These are phyloP conservation scores for Annulohypoxylon stygium DNA, from an alignment of 495 filamentous ascomycete genomes.

Conservation along the genomic window DNA sequence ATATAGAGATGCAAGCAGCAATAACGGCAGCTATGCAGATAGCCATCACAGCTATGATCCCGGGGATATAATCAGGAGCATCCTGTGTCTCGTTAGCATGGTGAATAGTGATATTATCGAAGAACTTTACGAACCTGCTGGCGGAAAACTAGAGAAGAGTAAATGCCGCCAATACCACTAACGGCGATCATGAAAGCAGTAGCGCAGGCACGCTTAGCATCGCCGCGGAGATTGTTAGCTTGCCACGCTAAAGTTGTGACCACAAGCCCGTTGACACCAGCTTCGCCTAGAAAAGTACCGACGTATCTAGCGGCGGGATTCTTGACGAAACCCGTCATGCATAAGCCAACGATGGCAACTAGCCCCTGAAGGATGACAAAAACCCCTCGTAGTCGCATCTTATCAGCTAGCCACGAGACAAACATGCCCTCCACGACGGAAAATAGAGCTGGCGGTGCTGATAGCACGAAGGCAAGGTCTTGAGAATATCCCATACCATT, in stretches of 20 bases:
- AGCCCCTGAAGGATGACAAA: slow-evolving; percentile 66
- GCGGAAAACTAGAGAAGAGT: slow-evolving; percentile 68
- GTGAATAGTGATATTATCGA: not conserved
- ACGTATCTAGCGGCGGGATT: slow-evolving; percentile 65
- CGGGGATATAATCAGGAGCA: slow-evolving; percentile 68
- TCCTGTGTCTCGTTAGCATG: slow-evolving; percentile 53
- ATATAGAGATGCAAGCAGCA: slow-evolving; percentile 38
- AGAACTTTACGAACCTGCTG: slow-evolving; percentile 49
- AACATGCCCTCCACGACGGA: slow-evolving; percentile 63
- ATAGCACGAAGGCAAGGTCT: slow-evolving; percentile 61
- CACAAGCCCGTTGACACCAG: slow-evolving; percentile 68
- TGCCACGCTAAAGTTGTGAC: slow-evolving; percentile 70
- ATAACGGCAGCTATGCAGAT: slow-evolving; percentile 42
- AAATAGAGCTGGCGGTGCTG: slow-evolving; percentile 81
- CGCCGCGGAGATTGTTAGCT: slow-evolving; percentile 74
- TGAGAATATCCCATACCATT: slow-evolving; percentile 62
- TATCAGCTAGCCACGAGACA: slow-evolving; percentile 67
- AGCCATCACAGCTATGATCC: slow-evolving; percentile 56
- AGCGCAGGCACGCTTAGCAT: slow-evolving; percentile 66
- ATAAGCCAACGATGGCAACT: slow-evolving; percentile 64
- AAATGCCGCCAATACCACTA: slow-evolving; percentile 71
- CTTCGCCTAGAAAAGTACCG: slow-evolving; percentile 69
- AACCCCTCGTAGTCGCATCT: slow-evolving; percentile 65
- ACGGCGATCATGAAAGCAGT: slow-evolving; percentile 43
- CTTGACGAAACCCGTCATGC: slow-evolving; percentile 66